These are phyloP conservation scores for Physaria fendleri DNA, from an alignment of 345 rosid genomes.

Conservation along the genomic window DNA sequence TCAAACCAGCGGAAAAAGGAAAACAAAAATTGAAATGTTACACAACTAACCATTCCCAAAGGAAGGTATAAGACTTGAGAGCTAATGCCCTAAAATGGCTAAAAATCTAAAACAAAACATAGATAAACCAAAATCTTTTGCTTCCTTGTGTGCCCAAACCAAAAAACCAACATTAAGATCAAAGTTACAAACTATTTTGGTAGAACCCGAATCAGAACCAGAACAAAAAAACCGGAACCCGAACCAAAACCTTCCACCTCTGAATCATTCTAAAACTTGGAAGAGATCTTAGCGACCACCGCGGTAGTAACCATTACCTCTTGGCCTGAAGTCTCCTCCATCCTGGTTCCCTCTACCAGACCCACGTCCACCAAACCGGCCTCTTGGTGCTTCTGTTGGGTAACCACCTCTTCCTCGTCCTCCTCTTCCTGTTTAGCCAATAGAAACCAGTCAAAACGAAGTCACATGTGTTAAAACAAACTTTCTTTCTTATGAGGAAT, in stretches of 20 bases:
- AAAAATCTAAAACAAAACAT: constrained; percentile 24
- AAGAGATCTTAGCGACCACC: constrained; percentile 38
- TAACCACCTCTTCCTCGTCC: constrained; percentile 64
- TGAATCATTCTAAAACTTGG: constrained; percentile 12
- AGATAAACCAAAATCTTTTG: constrained; percentile 31
- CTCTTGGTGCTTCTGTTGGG: constrained; percentile 62
- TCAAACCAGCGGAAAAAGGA: too few relatives aligned
- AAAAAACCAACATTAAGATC: constrained; percentile 20
- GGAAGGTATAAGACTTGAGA: constrained; percentile 9
- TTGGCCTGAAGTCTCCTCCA: constrained; percentile 52
- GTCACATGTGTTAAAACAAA: not conserved
- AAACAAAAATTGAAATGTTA: constrained; percentile 37
- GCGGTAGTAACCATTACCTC: constrained; percentile 73
- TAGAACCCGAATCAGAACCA: not conserved
- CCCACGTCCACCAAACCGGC: constrained; percentile 49
- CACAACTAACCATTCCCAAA: constrained; percentile 38
- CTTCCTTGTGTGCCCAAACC: constrained; percentile 9
- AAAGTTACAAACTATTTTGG: constrained; percentile 26
- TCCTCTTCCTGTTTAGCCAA: constrained; percentile 22
- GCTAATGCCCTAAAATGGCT: not conserved
- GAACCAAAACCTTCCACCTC: not conserved
- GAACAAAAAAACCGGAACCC: too few relatives aligned
- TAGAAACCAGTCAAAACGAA: not conserved
- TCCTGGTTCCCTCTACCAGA: constrained; percentile 80
- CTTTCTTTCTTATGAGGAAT: not conserved